Evolutionary conservation across 2,329 filamentous ascomycete species (phyloP).

Genomic region (Botrytis porri): DNA sequence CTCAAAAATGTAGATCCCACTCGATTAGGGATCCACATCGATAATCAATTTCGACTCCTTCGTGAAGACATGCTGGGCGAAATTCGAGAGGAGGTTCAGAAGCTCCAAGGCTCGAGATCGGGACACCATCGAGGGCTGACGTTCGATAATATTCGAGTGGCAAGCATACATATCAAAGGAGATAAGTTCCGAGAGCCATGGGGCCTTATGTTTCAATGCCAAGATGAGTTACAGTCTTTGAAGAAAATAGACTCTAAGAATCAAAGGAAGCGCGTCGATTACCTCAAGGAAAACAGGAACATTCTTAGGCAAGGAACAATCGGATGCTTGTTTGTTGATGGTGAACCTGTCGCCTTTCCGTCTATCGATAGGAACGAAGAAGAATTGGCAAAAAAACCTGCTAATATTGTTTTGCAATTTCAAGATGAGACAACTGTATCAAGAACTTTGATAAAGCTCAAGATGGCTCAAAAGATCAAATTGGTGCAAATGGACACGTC

Average conservation of each 20-base stretch:
- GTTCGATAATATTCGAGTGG: slow-evolving; percentile 34
- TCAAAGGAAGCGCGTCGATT: slow-evolving; percentile 41
- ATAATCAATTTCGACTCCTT: slow-evolving; percentile 69
- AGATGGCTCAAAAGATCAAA: slow-evolving; percentile 38
- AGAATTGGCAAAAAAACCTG: slow-evolving; percentile 44
- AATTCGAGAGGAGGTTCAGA: slow-evolving; percentile 58
- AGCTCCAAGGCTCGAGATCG: slow-evolving; percentile 48
- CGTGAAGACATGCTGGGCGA: slow-evolving; percentile 69
- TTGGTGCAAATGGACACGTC: slow-evolving; percentile 63
- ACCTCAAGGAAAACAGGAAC: slow-evolving; percentile 46
- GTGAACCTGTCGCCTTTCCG: slow-evolving; percentile 58
- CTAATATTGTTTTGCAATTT: slow-evolving; percentile 53
- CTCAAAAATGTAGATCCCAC: slow-evolving; percentile 42
- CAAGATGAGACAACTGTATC: slow-evolving; percentile 45
- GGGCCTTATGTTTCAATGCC: slow-evolving; percentile 44
- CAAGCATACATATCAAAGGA: slow-evolving; percentile 25
- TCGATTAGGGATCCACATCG: slow-evolving; percentile 53
- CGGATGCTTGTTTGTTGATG: slow-evolving; percentile 54
- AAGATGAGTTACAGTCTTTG: slow-evolving; percentile 47
- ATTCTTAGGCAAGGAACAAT: slow-evolving; percentile 60
- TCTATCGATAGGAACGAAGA: slow-evolving; percentile 52
- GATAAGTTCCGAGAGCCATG: slow-evolving; percentile 36
- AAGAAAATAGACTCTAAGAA: slow-evolving; percentile 31
- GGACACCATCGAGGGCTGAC: slow-evolving; percentile 42
- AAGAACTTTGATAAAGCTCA: slow-evolving; percentile 47